Conservation (phyloP, 306 rosid species). For the apple (Malus domestica) region ASM211411v1 NC_041789.1:17077501-17078000, state of each 20-base stretch:
- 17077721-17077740: conserved; percentile 9
- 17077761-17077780: background rate
- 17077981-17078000: background rate
- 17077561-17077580: conserved; percentile 2
- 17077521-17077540: conserved; percentile 11
- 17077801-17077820: conserved; percentile 25
- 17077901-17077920: conserved; percentile 10
- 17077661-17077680: conserved; percentile 16
- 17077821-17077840: background rate
- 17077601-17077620: conserved; percentile 1
- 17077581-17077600: conserved; percentile 21
- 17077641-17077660: background rate
- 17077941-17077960: conserved; percentile 20
- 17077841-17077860: background rate
- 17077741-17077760: background rate
- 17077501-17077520: background rate
- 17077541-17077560: conserved; percentile 2
- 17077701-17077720: conserved; percentile 1
- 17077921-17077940: conserved; percentile 17
- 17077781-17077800: background rate
- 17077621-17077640: conserved; percentile 7
- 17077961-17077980: conserved; percentile 25
- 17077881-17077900: conserved; percentile 26
- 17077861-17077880: conserved; percentile 21
- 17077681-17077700: conserved; percentile 10